Base-by-base conservation (phyloP, 164 flowering plant species). In the Umbellularia californica region DNA sequence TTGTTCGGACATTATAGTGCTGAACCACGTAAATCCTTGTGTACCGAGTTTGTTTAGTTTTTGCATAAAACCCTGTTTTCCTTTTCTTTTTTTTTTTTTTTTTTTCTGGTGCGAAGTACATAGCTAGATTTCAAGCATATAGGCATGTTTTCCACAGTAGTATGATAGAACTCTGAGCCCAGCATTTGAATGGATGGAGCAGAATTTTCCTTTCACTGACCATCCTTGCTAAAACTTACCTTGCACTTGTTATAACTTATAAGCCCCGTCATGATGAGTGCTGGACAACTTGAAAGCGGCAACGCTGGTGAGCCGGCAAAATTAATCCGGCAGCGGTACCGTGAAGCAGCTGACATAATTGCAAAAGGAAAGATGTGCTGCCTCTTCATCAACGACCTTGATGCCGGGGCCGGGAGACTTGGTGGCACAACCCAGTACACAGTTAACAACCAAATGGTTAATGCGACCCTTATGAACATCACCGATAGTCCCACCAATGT, bases 391-490 rank as follows among this genome's bases (percentile, higher is more conserved):
- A 86, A 84, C 58, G 86, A 86, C 78, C 83, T 85, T 14, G 88
- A 85, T 72, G 88, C 88, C 20, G 88, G 88, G 73, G 88, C 85
- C 4, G 88, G 86, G 63, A 77, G 88, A 64, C 15, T 85, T 12
- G 86, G 88, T 28, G 84, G 88, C 52, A 83, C 88, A n/a, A 85
- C 88, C 24, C 88, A 85, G 72, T 84, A 82, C 79, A 85, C 88
- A 24, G 88, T 84, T 5, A 86, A 86, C 83, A 86, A 86, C 82
- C 88, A 86, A 79, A 86, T 86, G 87, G 88, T 84, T 63, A 84
- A 84, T 33, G 88, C 87, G 19, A 86, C 87, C 25, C 87, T 86
- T 63, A 86, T 86, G 88, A 86, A 86, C 83, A 84, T 86, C 41
- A 85, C 88, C 35, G 88, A 86, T 72, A 86, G 78, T 82, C 88